Conservation (phyloP, 305 asterid genomes). For the Fraxinus sp. region DNA sequence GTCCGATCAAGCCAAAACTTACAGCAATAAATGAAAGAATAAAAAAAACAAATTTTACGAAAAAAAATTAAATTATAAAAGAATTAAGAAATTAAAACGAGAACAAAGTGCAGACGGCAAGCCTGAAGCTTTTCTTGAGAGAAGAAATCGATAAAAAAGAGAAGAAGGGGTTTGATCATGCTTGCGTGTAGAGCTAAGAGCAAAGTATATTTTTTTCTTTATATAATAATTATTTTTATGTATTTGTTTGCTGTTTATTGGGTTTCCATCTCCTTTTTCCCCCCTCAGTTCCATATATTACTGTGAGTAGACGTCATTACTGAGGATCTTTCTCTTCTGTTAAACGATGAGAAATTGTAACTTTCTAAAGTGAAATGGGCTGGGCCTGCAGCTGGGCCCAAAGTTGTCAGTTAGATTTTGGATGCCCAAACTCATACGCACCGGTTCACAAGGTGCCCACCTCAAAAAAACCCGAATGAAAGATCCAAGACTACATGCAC, state of each 20-base stretch:
- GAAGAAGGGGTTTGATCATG: background rate
- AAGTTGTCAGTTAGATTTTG: background rate
- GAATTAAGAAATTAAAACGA: background rate
- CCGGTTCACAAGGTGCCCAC: background rate
- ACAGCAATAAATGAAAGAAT: slow-evolving; percentile 25
- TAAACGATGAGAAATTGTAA: background rate
- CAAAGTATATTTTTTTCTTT: background rate
- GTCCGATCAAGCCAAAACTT: slow-evolving; percentile 28
- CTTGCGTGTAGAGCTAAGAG: background rate
- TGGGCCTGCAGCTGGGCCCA: background rate
- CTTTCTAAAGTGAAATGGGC: background rate
- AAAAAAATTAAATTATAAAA: slow-evolving; percentile 20
- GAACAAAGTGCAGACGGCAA: background rate
- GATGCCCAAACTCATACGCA: background rate
- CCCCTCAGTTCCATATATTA: background rate
- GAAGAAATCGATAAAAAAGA: background rate
- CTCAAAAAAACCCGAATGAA: background rate
- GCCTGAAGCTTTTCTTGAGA: background rate
- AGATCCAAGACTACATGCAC: background rate
- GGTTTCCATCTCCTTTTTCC: background rate
- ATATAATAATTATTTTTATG: background rate
- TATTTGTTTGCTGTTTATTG: background rate
- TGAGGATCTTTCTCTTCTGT: background rate
- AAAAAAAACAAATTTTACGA: slow-evolving; percentile 3
- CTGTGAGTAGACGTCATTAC: background rate